Base-by-base conservation (phyloP, 306 rosid species). In the Ammopiptanthus mongolicus region DNA sequence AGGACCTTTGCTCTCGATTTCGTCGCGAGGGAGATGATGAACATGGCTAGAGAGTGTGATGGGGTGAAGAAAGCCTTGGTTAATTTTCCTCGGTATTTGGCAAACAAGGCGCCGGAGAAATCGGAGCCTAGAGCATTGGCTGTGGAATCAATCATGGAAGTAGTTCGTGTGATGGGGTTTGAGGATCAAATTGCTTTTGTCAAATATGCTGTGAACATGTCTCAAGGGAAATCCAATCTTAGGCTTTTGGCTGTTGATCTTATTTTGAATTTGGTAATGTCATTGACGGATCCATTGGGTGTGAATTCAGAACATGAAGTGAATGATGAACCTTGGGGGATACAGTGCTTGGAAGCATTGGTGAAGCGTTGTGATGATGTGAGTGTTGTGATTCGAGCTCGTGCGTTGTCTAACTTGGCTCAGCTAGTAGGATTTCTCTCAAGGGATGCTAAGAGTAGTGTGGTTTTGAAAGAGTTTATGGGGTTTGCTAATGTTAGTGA, bases 211-310 rank as follows among this genome's bases (percentile, higher is more conserved):
- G 82, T 88, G 88, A 84, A 84, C 63, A 90, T 91, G 96, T 70
- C 85, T 15, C 85, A 60, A 46, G 98, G 98, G 65, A 94, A 88
- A 74, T 69, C 86, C 2, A 91, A 62, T 66, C 86, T 90, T 63
- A 85, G 98, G 90, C 87, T 94, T 23, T 77, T 94, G 65, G 95
- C 85, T 0, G 93, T 85, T 82, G 98, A 94, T 84, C 90, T 94
- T 61, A 85, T 90, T 73, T 73, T 82, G 81, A 80, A 65, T 47
- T 65, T 94, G 15, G 75, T 87, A 19, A 82, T 39, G 29, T 71
- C 86, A 0, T 81, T 90, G 80, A 83, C 55, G 76, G 93, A 86
- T 82, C 91, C 89, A 4, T 64, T 88, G 75, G 88, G 81, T 4
- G 73, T 87, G 90, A 56, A 83, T 66, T 89, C 85, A 4, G 89